These are phyloP conservation scores for Clavaria fumosa DNA, from an alignment of 768 basidiomycete genomes.

Conservation along the genomic window DNA sequence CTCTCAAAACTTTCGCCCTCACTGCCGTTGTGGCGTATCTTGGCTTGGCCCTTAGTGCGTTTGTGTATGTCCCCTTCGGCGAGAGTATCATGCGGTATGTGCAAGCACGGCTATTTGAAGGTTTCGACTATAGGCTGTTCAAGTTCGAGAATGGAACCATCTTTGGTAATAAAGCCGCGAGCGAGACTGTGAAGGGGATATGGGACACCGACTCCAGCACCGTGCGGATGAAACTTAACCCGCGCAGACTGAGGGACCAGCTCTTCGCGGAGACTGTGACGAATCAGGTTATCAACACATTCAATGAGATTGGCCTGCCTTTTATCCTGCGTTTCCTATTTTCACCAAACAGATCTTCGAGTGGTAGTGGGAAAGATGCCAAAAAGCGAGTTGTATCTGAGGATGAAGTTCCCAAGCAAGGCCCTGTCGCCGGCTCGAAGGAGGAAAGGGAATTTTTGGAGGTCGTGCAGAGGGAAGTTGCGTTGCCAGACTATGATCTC, in stretches of 20 bases:
- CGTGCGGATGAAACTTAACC: slow-evolving; percentile 45
- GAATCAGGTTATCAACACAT: slow-evolving; percentile 67
- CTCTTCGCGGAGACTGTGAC: slow-evolving; percentile 91
- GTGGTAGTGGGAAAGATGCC: slow-evolving; percentile 9
- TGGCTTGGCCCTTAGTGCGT: slow-evolving; percentile 84
- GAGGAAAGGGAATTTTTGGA: slow-evolving; percentile 74
- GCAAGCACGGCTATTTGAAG: slow-evolving; percentile 28
- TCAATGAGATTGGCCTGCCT: slow-evolving; percentile 71
- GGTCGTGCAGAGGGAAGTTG: slow-evolving; percentile 58
- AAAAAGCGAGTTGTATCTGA: slow-evolving; percentile 67
- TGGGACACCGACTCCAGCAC: slow-evolving; percentile 40
- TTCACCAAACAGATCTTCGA: slow-evolving; percentile 4
- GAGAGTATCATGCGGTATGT: slow-evolving; percentile 58
- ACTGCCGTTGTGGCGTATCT: slow-evolving; percentile 84
- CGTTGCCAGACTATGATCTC: slow-evolving; percentile 64
- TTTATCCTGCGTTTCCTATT: slow-evolving; percentile 37
- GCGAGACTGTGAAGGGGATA: slow-evolving; percentile 13
- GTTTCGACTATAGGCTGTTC: slow-evolving; percentile 10
- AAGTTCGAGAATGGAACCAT: slow-evolving; percentile 16
- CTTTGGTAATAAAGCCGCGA: slow-evolving; percentile 3
- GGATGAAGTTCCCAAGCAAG: slow-evolving; percentile 29
- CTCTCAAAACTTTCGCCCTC: slow-evolving; percentile 82
- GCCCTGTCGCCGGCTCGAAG: slow-evolving; percentile 23
- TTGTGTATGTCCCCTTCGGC: slow-evolving; percentile 90
- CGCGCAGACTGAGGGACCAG: slow-evolving; percentile 66